phyloP scores from a whole-genome alignment of 768 basidiomycete species.

The Exidia glandulosa region DNA sequence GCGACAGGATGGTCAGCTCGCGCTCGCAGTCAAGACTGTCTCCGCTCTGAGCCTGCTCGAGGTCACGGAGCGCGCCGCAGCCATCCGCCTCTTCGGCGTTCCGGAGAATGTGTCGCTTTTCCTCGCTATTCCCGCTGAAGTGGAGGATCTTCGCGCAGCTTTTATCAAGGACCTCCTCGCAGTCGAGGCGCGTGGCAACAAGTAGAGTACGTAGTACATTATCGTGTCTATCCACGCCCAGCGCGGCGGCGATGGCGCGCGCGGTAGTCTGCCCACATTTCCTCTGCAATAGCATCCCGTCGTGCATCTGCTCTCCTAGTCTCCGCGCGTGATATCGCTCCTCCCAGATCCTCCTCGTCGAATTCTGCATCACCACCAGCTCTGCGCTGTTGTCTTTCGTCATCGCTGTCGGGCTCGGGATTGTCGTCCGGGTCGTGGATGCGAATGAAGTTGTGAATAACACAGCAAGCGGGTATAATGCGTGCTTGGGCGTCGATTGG shows the following conservation, averaged over 20 bases:
- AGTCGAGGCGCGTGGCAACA: background rate
- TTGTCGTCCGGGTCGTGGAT: slow-evolving; percentile 9
- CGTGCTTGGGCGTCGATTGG: slow-evolving; percentile 17
- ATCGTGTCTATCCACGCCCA: background rate
- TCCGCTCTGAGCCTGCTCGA: background rate
- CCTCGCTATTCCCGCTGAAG: background rate
- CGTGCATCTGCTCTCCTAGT: background rate
- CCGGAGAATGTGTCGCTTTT: background rate
- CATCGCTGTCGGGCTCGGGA: background rate
- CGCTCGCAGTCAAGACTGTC: background rate
- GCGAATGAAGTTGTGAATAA: slow-evolving; percentile 24
- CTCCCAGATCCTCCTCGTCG: background rate
- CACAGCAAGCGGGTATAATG: slow-evolving; percentile 17
- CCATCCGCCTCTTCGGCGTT: background rate
- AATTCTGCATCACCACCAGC: no score
- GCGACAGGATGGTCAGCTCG: background rate
- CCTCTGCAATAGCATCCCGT: background rate
- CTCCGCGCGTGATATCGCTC: background rate
- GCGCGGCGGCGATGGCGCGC: background rate
- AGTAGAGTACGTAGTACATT: background rate
- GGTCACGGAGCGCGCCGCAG: background rate
- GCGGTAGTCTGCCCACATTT: background rate
- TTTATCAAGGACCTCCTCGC: background rate
- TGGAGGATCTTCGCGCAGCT: background rate
- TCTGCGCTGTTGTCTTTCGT: no score